Base-by-base conservation (phyloP, 495 filamentous ascomycete species). In the Pyronema omphalodes region DNA sequence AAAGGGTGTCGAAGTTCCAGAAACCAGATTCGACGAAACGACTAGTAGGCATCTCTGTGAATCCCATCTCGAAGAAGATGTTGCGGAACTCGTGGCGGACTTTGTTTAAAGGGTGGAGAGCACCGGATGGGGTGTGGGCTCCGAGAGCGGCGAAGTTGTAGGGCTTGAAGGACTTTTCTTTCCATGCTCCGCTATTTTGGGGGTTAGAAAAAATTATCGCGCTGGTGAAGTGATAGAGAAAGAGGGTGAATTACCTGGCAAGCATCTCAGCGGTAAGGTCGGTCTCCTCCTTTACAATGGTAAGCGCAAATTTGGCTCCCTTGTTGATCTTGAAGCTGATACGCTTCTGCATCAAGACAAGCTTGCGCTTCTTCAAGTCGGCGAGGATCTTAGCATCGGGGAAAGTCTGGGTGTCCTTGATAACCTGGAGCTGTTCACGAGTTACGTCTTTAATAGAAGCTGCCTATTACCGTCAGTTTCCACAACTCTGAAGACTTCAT, bases 1-100 rank as follows among this genome's bases (percentile, higher is more conserved):
- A 95, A 54, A 98, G 88, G 41, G 88, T 80, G 60, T 96, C 91
- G 68, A 96, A 96, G 69, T 95, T 95, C 83, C 89, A 98, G 80
- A 95, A 94, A 39, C 88, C 88, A 17, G 86, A 88, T 72, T 98
- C 91, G 55, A 95, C 88, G 66, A 80, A 91, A 61, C 75, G 71
- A 58, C 78, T 77, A 4, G 84, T 88, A 12, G 83, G 78, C 84
- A 89, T 89, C 66, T 89, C 84, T 52, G 80, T 76, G 68, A 88
- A 88, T 36, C 83, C 83, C 74, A 83, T 83, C 61, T 93, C 87
- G 69, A 98, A 98, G 79, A 96, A 95, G 67, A 95, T 94, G 64
- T 86, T 83, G 44, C 91, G 76, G 76, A 96, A 93, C 69, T 95
- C 91, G 55, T 82, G 74, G 46, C 88, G 81, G 55, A 95, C 88